Evolutionary conservation across 805 yeast species (phyloP).

Genomic region (Saturnispora galanensis): DNA sequence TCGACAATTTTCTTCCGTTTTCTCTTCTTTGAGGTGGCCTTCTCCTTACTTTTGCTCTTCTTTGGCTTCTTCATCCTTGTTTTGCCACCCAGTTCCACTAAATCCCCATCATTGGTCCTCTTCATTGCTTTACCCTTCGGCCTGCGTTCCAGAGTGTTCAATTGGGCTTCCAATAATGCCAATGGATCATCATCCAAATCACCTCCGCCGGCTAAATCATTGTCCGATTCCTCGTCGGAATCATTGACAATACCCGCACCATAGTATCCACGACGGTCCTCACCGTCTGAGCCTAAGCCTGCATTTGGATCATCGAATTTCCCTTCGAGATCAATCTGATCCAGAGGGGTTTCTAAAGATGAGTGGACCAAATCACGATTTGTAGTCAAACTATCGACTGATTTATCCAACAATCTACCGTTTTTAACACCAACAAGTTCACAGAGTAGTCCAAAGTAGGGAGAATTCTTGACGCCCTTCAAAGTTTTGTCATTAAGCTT

Average conservation of each 20-base stretch:
- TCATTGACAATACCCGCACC: constrained; percentile 11
- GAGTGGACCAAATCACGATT: constrained; percentile 14
- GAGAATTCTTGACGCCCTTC: constrained; percentile 9
- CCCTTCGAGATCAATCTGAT: constrained; percentile 18
- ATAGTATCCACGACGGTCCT: constrained; percentile 12
- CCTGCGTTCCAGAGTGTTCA: constrained; percentile 13
- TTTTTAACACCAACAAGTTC: constrained; percentile 17
- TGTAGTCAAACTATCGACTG: constrained; percentile 6
- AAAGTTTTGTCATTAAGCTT: constrained; percentile 6
- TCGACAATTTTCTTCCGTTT: constrained; percentile 21
- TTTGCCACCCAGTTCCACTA: constrained; percentile 10
- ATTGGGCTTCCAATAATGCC: constrained; percentile 30
- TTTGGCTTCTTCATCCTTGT: neutral
- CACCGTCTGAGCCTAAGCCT: neutral
- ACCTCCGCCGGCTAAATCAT: constrained; percentile 28
- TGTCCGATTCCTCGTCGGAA: constrained; percentile 13
- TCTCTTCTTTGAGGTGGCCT: constrained; percentile 5
- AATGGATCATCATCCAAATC: constrained; percentile 32
- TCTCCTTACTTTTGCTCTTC: constrained; percentile 8
- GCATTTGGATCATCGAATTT: constrained; percentile 11
- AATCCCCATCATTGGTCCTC: constrained; percentile 10
- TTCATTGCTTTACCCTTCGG: constrained; percentile 22
- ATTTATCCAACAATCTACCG: constrained; percentile 8
- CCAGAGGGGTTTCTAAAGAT: constrained; percentile 18
- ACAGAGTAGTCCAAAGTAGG: constrained; percentile 18